Base-by-base conservation (phyloP, 495 filamentous ascomycete species). In the Podospora appendiculata region DNA sequence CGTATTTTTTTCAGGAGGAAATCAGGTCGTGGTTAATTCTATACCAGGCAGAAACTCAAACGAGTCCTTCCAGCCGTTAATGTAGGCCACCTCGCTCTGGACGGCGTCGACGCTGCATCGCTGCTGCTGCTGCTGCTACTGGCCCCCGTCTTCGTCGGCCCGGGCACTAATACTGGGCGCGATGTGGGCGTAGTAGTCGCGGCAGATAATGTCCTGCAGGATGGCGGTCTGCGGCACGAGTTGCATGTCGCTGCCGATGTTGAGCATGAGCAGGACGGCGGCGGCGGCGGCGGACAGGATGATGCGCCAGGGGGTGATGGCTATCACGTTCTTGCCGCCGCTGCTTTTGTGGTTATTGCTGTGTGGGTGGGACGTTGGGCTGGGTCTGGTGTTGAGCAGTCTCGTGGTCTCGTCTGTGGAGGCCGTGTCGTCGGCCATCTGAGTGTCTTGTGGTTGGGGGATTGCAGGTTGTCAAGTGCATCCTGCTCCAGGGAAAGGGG, bases 61-160 rank as follows among this genome's bases (percentile, higher is more conserved):
- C 8, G 64, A 70, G 32, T 71, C 65, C 52, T 68, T 72, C 57
- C 70, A 75, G 1, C 66, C 73, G 10, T 56, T 56, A n/a, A 77
- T 53, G 43, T 70, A 54, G 1, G 73, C 73, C 36, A 76, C 47
- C 41, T 75, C 68, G 36, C 59, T 68, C 57, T 77, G 73, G 25
- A 76, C 36, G 14, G 63, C 48, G 42, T 68, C 70, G 11, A 73
- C 64, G 55, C 74, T 74, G 47, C 73, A 76, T 19, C 36, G 0
- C 32, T 59, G n/a, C n/a, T n/a, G n/a, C 50, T 7, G 41, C 13
- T 44, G 38, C 14, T 11, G n/a, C 1, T 6, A n/a, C n/a, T n/a
- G n/a, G n/a, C n/a, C n/a, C n/a, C n/a, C n/a, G n/a, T n/a, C n/a
- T n/a, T n/a, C n/a, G n/a, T n/a, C n/a, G n/a, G n/a, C n/a, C n/a